phyloP scores from a whole-genome alignment of 345 rosid genomes.

The Euphorbia pulcherrima region DNA sequence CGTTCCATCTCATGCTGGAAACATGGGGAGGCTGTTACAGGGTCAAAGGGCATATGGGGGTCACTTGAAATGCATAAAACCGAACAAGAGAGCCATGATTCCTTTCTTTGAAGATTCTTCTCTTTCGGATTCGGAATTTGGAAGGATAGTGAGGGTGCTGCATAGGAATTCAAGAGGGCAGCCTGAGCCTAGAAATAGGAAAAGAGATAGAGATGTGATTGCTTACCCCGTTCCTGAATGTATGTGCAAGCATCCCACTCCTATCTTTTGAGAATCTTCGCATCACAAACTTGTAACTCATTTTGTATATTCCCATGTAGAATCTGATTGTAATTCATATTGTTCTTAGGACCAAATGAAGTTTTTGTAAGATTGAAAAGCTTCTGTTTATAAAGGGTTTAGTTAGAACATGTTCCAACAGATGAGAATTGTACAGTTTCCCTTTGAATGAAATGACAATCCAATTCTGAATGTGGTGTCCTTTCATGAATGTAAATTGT shows the following conservation, averaged over 20 bases:
- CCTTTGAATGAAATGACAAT: no score
- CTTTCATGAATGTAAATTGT: no score
- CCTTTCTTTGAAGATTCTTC: slow-evolving; percentile 51
- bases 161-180: slow-evolving; percentile 58
- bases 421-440: no score
- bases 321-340: background rate
- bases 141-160: slow-evolving; percentile 41
- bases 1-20: slow-evolving; percentile 82
- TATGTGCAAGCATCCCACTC: slow-evolving; percentile 47
- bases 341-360: no score
- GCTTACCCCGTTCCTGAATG: slow-evolving; percentile 74
- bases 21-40: slow-evolving; percentile 70
- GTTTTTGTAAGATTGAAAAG: no score
- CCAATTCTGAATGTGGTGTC: no score
- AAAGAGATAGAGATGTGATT: slow-evolving; percentile 55
- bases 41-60: slow-evolving; percentile 74
- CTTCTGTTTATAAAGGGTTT: no score
- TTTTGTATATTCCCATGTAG: background rate
- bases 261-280: slow-evolving; percentile 19
- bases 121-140: slow-evolving; percentile 47
- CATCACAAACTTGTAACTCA: background rate
- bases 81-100: slow-evolving; percentile 61
- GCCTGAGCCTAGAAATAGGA: slow-evolving; percentile 48
- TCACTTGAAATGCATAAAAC: slow-evolving; percentile 63
- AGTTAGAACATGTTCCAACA: no score